phyloP scores from a whole-genome alignment of 2,329 filamentous ascomycete species.

The Periglandula ipomoeae region DNA sequence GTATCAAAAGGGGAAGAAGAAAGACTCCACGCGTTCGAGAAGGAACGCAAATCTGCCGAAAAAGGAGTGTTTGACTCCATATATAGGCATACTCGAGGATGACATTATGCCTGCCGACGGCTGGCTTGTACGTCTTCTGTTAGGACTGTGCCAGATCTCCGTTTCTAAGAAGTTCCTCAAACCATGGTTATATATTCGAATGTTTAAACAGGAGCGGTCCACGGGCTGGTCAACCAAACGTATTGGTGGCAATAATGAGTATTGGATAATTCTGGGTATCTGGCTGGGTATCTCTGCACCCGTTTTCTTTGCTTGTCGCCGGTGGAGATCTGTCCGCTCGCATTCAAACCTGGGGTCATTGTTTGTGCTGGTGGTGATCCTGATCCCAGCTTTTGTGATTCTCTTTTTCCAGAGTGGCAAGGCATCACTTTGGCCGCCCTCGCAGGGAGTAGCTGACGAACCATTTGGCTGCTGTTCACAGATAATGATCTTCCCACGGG shows the following conservation, averaged over 20 bases:
- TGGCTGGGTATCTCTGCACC: background rate
- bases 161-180: background rate
- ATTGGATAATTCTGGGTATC: background rate
- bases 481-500: background rate
- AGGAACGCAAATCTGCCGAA: background rate
- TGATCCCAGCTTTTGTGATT: background rate
- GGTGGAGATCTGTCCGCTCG: background rate
- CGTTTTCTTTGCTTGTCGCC: background rate
- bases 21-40: background rate
- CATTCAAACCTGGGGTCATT: background rate
- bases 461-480: conserved; percentile 3
- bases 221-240: background rate
- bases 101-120: background rate
- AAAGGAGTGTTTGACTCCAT: conserved; percentile 2
- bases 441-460: background rate
- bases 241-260: background rate
- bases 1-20: background rate
- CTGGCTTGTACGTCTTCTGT: background rate
- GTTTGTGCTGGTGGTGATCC: background rate
- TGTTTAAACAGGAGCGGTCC: conserved; percentile 1
- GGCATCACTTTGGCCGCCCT: background rate
- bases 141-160: background rate
- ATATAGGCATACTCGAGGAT: conserved; percentile 1
- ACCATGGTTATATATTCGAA: background rate
- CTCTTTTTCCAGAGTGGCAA: conserved; percentile 1